phyloP scores from a whole-genome alignment of 805 yeast species.

The Candida parachauliodes region DNA sequence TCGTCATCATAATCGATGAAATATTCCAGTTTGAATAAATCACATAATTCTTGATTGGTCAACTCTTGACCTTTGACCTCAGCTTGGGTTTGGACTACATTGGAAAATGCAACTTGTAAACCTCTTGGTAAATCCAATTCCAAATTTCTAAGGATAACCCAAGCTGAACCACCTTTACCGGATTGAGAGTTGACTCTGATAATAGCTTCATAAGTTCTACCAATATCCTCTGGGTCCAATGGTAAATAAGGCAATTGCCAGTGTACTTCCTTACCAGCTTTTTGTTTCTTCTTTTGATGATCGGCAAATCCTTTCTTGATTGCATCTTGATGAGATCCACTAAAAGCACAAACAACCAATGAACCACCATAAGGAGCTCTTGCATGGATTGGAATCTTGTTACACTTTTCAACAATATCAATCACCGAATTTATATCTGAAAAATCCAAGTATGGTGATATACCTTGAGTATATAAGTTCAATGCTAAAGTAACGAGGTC shows the following conservation, averaged over 20 bases:
- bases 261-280: constrained; percentile 31
- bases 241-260: constrained; percentile 85
- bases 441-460: constrained; percentile 67
- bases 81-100: constrained; percentile 64
- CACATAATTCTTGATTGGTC: constrained; percentile 58
- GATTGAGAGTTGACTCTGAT: constrained; percentile 85
- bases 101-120: constrained; percentile 72
- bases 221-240: constrained; percentile 79
- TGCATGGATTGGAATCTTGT: constrained; percentile 74
- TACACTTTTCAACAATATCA: constrained; percentile 73
- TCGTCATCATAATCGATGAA: constrained; percentile 35
- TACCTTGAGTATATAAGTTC: constrained; percentile 77
- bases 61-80: constrained; percentile 73
- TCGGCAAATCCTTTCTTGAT: constrained; percentile 74
- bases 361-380: constrained; percentile 85
- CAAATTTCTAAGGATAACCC: constrained; percentile 74
- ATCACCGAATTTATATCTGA: constrained; percentile 63
- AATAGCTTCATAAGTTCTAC: constrained; percentile 88
- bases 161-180: constrained; percentile 88
- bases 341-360: constrained; percentile 77
- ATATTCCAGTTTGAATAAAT: constrained; percentile 61
- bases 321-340: constrained; percentile 88
- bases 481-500: constrained; percentile 76
- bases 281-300: constrained; percentile 38
- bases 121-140: constrained; percentile 81